These are phyloP conservation scores for Pueraria montana DNA, from an alignment of 306 rosid species.

Conservation along the genomic window DNA sequence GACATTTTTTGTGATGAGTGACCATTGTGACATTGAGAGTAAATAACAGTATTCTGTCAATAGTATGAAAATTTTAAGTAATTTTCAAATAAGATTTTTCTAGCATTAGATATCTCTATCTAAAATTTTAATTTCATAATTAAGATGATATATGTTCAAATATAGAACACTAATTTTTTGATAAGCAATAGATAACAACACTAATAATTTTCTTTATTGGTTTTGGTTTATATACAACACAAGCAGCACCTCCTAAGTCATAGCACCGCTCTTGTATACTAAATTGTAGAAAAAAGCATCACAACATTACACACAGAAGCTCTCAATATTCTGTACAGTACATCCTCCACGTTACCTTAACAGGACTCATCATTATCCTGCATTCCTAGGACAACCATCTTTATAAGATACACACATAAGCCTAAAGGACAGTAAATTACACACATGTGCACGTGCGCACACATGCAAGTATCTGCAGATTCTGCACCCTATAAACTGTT, in stretches of 20 bases:
- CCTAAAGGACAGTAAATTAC: constrained; percentile 6
- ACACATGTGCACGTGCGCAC: background rate
- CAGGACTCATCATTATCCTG: constrained; percentile 38
- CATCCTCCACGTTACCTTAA: constrained; percentile 45
- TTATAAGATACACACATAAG: constrained; percentile 21
- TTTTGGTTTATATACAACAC: background rate
- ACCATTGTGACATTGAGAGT: too few species aligned
- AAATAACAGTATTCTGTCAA: background rate
- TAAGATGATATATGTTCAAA: background rate
- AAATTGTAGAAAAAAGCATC: background rate
- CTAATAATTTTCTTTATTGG: background rate
- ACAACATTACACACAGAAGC: background rate
- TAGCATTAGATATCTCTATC: background rate
- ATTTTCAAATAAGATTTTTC: background rate
- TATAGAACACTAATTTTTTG: background rate
- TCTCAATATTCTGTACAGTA: constrained; percentile 52
- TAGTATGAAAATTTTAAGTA: background rate
- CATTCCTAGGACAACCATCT: constrained; percentile 16
- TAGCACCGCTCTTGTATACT: background rate
- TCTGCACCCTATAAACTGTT: constrained; percentile 33
- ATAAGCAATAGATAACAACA: background rate
- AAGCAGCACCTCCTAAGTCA: background rate
- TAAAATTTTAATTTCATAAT: background rate
- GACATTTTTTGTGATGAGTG: too few species aligned
- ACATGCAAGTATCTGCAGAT: constrained; percentile 19